Evolutionary conservation across 345 rosid species (phyloP).

Genomic region (Excoecaria agallocha): DNA sequence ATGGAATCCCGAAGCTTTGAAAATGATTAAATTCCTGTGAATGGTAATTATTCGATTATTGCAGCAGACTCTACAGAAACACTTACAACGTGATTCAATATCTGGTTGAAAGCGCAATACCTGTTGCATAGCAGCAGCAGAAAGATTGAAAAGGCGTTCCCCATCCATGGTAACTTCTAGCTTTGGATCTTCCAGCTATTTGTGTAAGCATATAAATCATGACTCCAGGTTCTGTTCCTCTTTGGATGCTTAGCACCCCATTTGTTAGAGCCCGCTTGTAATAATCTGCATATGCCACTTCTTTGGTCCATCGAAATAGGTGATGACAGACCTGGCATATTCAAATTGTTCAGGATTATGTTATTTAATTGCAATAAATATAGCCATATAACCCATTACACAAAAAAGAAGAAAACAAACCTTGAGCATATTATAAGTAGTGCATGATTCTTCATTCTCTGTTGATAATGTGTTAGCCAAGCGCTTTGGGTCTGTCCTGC

Average conservation of each 20-base stretch:
- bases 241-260: constrained; percentile 83
- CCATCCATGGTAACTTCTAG: constrained; percentile 72
- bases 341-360: neutral
- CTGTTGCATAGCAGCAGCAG: constrained; percentile 99
- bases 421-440: constrained; percentile 96
- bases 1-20: constrained; percentile 93
- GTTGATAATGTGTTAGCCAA: constrained; percentile 52
- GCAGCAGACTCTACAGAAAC: neutral
- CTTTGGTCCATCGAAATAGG: constrained; percentile 88
- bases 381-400: neutral
- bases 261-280: constrained; percentile 89
- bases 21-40: constrained; percentile 72
- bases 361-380: no score
- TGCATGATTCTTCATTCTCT: constrained; percentile 88
- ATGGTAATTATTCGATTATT: neutral
- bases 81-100: neutral
- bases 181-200: constrained; percentile 70
- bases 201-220: constrained; percentile 98
- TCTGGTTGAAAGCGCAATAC: constrained; percentile 26
- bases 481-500: constrained; percentile 79
- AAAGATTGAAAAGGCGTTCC: constrained; percentile 62
- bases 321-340: constrained; percentile 69
- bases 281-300: constrained; percentile 78
- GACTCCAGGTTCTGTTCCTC: constrained; percentile 82
- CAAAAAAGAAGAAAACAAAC: constrained; percentile 27